A percentile compares a stretch with the other conserved stretches of the same genome.
phyloP scores from a whole-genome alignment of 2,329 filamentous ascomycete genomes.

The Cladosporium sp. region DNA sequence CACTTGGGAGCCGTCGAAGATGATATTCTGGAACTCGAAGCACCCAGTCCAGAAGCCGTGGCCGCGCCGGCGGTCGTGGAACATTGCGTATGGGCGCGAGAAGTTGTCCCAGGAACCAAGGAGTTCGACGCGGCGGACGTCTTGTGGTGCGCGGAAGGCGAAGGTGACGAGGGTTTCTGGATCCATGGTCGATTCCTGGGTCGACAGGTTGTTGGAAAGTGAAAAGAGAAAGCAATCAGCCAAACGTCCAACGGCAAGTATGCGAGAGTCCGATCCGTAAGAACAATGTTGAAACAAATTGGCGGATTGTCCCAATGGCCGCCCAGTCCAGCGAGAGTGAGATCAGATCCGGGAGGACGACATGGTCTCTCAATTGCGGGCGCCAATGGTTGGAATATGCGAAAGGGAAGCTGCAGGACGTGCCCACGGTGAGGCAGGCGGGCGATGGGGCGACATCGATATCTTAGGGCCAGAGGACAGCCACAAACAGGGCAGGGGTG shows the following conservation, averaged over 20 bases:
- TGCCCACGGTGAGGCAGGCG: too few relatives aligned
- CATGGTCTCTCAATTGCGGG: background rate
- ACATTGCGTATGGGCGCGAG: slow-evolving; percentile 68
- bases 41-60: slow-evolving; percentile 78
- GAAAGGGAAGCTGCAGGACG: too few relatives aligned
- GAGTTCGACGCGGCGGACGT: slow-evolving; percentile 66
- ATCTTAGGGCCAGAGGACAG: background rate
- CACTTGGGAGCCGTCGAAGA: slow-evolving; percentile 64
- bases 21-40: slow-evolving; percentile 78
- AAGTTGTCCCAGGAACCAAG: slow-evolving; percentile 97
- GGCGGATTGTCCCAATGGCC: background rate
- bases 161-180: slow-evolving; percentile 32
- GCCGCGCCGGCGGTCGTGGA: slow-evolving; percentile 69
- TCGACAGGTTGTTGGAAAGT: too few relatives aligned
- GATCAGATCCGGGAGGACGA: background rate
- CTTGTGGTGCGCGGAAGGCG: slow-evolving; percentile 37
- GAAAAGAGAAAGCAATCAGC: too few relatives aligned
- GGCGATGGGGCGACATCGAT: too few relatives aligned
- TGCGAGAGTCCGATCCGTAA: background rate
- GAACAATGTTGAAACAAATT: background rate
- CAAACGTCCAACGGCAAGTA: background rate
- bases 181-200: background rate
- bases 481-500: background rate
- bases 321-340: background rate
- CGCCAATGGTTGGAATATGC: too few relatives aligned